These are phyloP conservation scores for Globisporangium paddicum DNA, from an alignment of 352 stramenopile genomes.

Conservation along the genomic window DNA sequence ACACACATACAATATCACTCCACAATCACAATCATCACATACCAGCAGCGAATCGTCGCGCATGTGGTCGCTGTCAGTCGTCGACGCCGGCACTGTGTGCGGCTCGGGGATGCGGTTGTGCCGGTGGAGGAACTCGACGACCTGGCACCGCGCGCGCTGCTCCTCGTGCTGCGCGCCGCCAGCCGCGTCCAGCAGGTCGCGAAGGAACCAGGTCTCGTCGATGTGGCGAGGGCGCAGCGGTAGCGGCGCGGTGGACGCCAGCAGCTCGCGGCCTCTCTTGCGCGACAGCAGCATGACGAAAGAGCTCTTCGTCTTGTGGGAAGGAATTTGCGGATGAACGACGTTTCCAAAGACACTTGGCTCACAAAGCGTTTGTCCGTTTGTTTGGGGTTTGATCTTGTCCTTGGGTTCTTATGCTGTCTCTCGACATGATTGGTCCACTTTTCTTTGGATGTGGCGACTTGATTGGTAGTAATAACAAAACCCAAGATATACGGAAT, in stretches of 20 bases:
- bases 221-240: conserved; percentile 19
- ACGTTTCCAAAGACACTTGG: conserved; percentile 1
- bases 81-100: conserved; percentile 3
- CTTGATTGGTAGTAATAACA: too few relatives aligned
- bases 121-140: conserved; percentile 28
- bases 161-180: neutral
- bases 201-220: conserved; percentile 37
- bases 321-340: neutral
- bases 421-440: too few relatives aligned
- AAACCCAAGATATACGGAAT: too few relatives aligned
- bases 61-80: neutral
- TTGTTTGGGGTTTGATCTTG: too few relatives aligned
- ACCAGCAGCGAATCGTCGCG: conserved; percentile 20
- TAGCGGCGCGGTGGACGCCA: conserved; percentile 11
- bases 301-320: neutral
- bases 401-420: too few relatives aligned
- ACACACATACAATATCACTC: neutral
- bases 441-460: too few relatives aligned
- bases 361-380: too few relatives aligned
- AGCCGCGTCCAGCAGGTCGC: conserved; percentile 23
- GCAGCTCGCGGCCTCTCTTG: conserved; percentile 34
- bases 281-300: conserved; percentile 42
- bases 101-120: conserved; percentile 21
- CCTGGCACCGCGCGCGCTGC: conserved; percentile 9
- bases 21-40: neutral